Conservation (phyloP, 164 flowering plant species). For the Magnolia kwangsiensis region DNA sequence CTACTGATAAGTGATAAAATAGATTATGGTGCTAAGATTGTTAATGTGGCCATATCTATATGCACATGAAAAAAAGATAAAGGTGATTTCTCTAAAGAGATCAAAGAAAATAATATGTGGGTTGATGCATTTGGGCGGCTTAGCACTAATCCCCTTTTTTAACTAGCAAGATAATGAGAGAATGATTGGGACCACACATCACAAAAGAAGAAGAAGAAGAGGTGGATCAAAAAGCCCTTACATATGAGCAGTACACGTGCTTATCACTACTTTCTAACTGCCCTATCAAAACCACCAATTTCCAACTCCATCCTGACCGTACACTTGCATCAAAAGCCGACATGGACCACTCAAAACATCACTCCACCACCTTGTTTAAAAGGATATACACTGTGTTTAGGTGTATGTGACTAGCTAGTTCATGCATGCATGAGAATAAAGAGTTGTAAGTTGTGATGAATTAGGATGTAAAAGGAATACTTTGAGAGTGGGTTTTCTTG, state of each 20-base stretch:
- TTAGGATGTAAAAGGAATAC: too few species aligned
- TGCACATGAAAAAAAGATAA: not conserved
- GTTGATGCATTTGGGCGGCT: constrained; percentile 14
- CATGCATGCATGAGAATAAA: too few species aligned
- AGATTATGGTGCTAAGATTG: not conserved
- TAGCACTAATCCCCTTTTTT: constrained; percentile 14
- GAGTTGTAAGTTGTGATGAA: too few species aligned
- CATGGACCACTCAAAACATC: not conserved
- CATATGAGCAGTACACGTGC: constrained; percentile 15
- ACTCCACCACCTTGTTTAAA: too few species aligned
- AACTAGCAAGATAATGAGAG: constrained; percentile 3
- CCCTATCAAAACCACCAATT: constrained; percentile 7
- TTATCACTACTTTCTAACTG: constrained; percentile 21
- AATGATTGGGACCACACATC: constrained; percentile 11
- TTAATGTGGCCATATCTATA: not conserved
- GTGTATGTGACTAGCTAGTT: too few species aligned
- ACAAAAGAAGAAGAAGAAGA: not conserved
- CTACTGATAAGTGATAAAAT: not conserved
- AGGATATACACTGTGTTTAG: too few species aligned
- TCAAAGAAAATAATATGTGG: not conserved
- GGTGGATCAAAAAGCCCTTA: not conserved
- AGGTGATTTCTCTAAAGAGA: not conserved
- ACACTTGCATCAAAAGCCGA: not conserved
- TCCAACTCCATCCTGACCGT: constrained; percentile 20
- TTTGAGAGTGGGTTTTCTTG: too few species aligned